Conservation (phyloP, 2,329 filamentous ascomycete species). For the Orbilia ellipsospora region DNA sequence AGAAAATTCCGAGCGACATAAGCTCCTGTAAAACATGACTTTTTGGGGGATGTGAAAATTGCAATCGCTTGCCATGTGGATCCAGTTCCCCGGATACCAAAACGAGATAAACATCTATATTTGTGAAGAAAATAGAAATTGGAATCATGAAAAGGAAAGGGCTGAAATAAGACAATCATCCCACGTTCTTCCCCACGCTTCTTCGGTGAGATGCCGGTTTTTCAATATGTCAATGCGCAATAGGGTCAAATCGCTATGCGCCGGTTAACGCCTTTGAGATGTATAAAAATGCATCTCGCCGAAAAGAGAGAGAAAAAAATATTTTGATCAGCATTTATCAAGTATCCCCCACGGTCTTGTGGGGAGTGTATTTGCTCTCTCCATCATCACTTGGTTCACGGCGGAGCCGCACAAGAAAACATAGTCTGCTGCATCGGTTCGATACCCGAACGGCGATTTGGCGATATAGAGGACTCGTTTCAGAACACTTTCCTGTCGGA, state of each 20-base stretch:
- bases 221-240: neutral
- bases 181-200: conserved; percentile 34
- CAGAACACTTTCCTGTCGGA: conserved; percentile 45
- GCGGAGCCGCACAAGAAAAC: conserved; percentile 53
- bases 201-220: conserved; percentile 27
- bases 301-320: neutral
- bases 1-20: neutral
- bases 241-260: neutral
- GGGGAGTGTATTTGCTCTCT: conserved; percentile 47
- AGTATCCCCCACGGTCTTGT: conserved; percentile 49
- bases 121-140: conserved; percentile 16
- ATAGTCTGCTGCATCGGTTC: conserved; percentile 51
- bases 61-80: conserved; percentile 41
- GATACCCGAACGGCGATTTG: conserved; percentile 51
- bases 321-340: conserved; percentile 35
- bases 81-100: conserved; percentile 5
- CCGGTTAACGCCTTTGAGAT: neutral
- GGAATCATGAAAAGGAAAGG: conserved; percentile 14
- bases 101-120: conserved; percentile 36
- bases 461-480: conserved; percentile 51
- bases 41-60: conserved; percentile 3
- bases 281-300: neutral
- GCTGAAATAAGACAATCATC: conserved; percentile 9
- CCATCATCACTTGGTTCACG: conserved; percentile 48
- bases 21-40: conserved; percentile 5